Evolutionary conservation across 257 asterid species (phyloP), one percentile per base, ranked within the genome.

Genomic region (Solanum chiquidenum): DNA sequence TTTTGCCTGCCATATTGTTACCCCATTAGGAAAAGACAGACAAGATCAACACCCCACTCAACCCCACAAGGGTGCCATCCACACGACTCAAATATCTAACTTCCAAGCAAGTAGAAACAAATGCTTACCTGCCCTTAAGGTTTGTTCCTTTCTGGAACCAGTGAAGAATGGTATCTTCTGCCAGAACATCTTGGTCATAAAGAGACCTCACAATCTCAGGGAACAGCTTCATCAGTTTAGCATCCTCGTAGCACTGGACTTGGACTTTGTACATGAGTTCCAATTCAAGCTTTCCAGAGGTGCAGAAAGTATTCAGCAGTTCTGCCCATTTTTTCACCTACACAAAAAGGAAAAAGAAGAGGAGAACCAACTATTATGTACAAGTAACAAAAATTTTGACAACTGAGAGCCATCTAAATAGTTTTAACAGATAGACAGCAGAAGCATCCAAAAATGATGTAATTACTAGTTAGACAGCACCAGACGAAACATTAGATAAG

Each of bases 201-300:
- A 97, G 98, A 10, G 98, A 95, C 94, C 94, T 96, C 89, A 97
- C 91, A 87, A 96, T 96, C 86, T 97, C 99, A 83, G 99, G 99
- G 85, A 97, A 97, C 83, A 96, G 91, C 88, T 97, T 97, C 98
- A 97, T 94, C 93, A 97, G 92, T 88, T 97, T 97, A 21, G 99
- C 95, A 90, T 97, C 99, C 88, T 97, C 99, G 8, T 96, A 97
- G 93, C 99, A 97, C 88, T 97, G 99, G 73, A 94, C 93, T 91
- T 97, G 99, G 88, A 97, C 94, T 90, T 94, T 97, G 96, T 96
- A 97, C 60, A 97, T 93, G 20, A 97, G 99, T 91, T 97, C 99
- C 90, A 95, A 93, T 92, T 97, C 94, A 12, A 96, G 96, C 90
- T 95, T 97, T 84, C 98, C 99, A 60, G 94, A 89, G 86, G 98